Conservation (phyloP, 805 yeast genomes). For the Dipodascopsis uninucleata region DNA sequence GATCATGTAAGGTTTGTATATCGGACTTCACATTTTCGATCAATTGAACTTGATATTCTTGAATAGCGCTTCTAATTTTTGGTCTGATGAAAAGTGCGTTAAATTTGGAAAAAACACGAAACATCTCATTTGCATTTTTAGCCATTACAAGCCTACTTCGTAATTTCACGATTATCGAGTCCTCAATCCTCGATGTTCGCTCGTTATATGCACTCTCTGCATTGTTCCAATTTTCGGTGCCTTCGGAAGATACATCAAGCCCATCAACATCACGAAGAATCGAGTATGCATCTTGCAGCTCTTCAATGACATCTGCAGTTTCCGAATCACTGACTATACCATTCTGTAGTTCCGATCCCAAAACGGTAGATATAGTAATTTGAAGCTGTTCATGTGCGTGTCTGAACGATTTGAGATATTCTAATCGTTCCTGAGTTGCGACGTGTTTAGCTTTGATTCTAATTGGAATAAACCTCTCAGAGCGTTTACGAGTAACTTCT, state of each 20-base stretch:
- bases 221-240: conserved; percentile 42
- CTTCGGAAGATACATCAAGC: conserved; percentile 40
- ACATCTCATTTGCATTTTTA: conserved; percentile 47
- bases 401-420: conserved; percentile 47
- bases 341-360: conserved; percentile 7
- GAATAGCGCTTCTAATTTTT: conserved; percentile 53
- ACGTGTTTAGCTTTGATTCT: conserved; percentile 50
- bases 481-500: conserved; percentile 69
- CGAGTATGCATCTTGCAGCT: conserved; percentile 44
- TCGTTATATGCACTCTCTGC: conserved; percentile 45
- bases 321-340: conserved; percentile 4
- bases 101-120: conserved; percentile 49
- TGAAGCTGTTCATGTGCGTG: conserved; percentile 50
- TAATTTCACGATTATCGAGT: conserved; percentile 42
- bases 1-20: conserved; percentile 43
- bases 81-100: conserved; percentile 51
- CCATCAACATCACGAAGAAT: conserved; percentile 41
- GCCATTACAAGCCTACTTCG: conserved; percentile 42
- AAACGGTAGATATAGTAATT: conserved; percentile 36
- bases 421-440: conserved; percentile 44
- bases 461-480: conserved; percentile 65
- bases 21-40: conserved; percentile 49
- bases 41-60: conserved; percentile 54
- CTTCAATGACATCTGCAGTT: conserved; percentile 33
- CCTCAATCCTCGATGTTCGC: conserved; percentile 46